Conservation (phyloP, 306 rosid genomes). For the Prunus mira region DNA sequence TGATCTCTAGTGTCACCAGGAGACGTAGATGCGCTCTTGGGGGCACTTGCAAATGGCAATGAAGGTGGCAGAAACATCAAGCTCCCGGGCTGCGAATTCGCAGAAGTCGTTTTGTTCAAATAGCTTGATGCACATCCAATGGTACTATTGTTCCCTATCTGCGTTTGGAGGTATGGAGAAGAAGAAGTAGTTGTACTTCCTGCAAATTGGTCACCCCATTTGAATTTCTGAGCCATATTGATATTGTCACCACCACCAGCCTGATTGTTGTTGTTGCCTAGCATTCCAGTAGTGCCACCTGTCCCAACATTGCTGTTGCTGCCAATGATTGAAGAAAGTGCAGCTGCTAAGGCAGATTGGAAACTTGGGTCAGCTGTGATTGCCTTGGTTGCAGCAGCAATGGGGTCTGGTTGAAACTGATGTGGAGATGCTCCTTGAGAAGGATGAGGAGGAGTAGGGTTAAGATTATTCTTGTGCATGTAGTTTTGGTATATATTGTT, state of each 20-base stretch:
- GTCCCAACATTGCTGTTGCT: slow-evolving; percentile 6
- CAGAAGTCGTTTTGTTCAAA: slow-evolving; percentile 36
- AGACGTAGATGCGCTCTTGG: slow-evolving; percentile 65
- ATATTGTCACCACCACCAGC: slow-evolving; percentile 22
- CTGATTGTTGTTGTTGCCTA: slow-evolving; percentile 21
- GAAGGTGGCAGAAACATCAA: slow-evolving; percentile 50
- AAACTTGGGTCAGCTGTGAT: slow-evolving; percentile 80
- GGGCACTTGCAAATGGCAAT: slow-evolving; percentile 43
- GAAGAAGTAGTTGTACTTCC: slow-evolving; percentile 5
- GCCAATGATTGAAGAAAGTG: slow-evolving; percentile 67
- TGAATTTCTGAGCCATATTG: slow-evolving; percentile 34
- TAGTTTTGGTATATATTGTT: slow-evolving; percentile 39
- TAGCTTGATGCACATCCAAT: slow-evolving; percentile 53
- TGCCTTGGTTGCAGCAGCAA: slow-evolving; percentile 90
- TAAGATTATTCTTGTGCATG: slow-evolving; percentile 38
- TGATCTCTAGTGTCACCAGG: slow-evolving; percentile 47
- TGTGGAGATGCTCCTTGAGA: neutral
- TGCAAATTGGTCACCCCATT: slow-evolving; percentile 45
- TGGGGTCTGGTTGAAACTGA: slow-evolving; percentile 34
- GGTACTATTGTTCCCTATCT: slow-evolving; percentile 8
- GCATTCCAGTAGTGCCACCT: slow-evolving; percentile 13
- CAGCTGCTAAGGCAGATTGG: slow-evolving; percentile 83
- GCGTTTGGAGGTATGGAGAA: slow-evolving; percentile 26
- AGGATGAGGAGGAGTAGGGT: slow-evolving; percentile 3
- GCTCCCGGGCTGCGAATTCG: slow-evolving; percentile 31